Evolutionary conservation across 306 rosid species (phyloP).

Genomic region (Sindora glabra): DNA sequence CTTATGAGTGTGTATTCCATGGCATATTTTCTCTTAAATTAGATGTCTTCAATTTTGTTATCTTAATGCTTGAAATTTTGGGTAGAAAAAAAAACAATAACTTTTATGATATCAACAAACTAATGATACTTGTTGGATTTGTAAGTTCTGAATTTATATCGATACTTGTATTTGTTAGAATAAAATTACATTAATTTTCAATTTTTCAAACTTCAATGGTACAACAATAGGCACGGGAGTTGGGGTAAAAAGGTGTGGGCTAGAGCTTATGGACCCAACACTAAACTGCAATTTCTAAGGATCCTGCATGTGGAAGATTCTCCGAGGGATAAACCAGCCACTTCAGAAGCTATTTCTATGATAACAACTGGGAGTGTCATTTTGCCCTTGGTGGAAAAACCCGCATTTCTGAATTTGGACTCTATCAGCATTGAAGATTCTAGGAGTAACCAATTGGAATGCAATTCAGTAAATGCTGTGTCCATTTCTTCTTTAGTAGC

Average conservation of each 20-base stretch:
- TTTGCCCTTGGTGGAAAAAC: background rate
- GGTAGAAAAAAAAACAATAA: background rate
- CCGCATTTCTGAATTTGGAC: background rate
- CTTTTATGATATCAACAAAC: background rate
- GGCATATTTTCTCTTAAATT: background rate
- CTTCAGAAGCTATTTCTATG: slow-evolving; percentile 7
- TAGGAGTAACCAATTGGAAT: too few relatives aligned
- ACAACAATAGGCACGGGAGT: slow-evolving; percentile 9
- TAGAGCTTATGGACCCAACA: background rate
- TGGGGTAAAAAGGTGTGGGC: background rate
- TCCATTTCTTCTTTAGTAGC: background rate
- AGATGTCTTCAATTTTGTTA: background rate
- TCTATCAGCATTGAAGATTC: background rate
- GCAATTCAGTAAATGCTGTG: background rate
- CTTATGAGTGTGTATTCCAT: background rate
- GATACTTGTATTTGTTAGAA: background rate
- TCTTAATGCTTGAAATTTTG: background rate
- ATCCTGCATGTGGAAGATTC: slow-evolving; percentile 13
- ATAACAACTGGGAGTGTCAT: background rate
- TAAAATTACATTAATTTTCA: background rate
- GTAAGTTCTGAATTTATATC: background rate
- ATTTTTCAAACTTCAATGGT: background rate
- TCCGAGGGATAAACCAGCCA: background rate
- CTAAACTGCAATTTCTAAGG: background rate
- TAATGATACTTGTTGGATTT: background rate